These are phyloP conservation scores for Lodderomyces oxycetoniae DNA, from an alignment of 1,139 yeast species.

Conservation along the genomic window DNA sequence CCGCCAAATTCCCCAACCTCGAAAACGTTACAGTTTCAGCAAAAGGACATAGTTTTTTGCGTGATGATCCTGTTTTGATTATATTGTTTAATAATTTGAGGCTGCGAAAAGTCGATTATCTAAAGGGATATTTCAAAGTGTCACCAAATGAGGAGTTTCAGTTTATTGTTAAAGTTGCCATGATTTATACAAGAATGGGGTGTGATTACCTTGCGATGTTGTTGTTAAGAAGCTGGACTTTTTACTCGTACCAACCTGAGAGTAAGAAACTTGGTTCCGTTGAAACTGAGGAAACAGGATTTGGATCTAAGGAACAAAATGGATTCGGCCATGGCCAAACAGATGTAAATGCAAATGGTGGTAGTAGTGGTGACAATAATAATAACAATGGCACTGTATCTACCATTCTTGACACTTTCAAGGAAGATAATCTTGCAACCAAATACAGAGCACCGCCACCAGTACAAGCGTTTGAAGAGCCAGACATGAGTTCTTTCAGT, in stretches of 20 bases:
- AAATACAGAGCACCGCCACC: conserved; percentile 40
- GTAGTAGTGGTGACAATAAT: background rate
- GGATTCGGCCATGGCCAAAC: conserved; percentile 5
- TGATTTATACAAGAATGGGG: conserved; percentile 82
- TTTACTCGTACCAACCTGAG: conserved; percentile 27
- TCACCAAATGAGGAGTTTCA: conserved; percentile 50
- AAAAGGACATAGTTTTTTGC: conserved; percentile 47
- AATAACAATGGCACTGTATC: conserved; percentile 5
- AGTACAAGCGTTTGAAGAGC: conserved; percentile 57
- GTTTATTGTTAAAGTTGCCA: conserved; percentile 57
- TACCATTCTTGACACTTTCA: conserved; percentile 5
- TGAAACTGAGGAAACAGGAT: background rate
- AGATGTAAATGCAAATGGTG: conserved; percentile 1
- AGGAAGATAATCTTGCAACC: background rate
- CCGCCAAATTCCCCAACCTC: conserved; percentile 18
- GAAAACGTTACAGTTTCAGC: conserved; percentile 18
- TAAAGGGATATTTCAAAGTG: conserved; percentile 46
- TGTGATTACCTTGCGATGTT: conserved; percentile 74
- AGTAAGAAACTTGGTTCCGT: background rate
- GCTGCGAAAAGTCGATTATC: conserved; percentile 42
- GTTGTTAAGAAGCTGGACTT: conserved; percentile 65
- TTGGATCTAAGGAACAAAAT: background rate
- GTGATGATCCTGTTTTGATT: conserved; percentile 78
- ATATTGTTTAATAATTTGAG: conserved; percentile 62
- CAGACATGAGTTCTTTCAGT: conserved; percentile 75